Evolutionary conservation across 163 green algal species (phyloP), one percentile per base, ranked within the genome.

Genomic region (Prototheca cutis): DNA sequence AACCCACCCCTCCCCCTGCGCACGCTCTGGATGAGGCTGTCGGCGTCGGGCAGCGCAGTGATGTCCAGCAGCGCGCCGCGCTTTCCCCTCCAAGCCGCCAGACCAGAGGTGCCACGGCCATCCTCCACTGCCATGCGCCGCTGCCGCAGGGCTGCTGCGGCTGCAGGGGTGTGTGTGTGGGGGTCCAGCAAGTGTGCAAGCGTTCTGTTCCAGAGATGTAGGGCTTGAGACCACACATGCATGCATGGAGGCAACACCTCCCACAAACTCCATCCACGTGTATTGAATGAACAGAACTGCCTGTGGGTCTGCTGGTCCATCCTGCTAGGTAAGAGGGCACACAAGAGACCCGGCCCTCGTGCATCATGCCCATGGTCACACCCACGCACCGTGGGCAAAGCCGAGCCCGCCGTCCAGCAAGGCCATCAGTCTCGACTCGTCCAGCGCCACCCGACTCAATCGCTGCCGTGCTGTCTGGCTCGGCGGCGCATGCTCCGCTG

Each of bases 31-130:
- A 28, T 61, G 10, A 78, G 62, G 6, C 53, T 40, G 25, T 55
- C 71, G 18, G 28, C 62, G 36, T 86, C 85, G 2, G 85, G 83
- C 64, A 90, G 66, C 24, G 66, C 70, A 6, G 61, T 76, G 48
- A 91, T 79, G 73, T 94, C 81, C 40, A 91, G 75, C 29, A 71
- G 54, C 54, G 82, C 62, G 25, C 83, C 79, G 4, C 79, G 63
- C 18, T 66, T 63, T 24, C 56, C 45, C 40, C 78, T 70, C 81
- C 79, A 88, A n/a, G 55, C 67, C 1, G 39, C 7, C 1, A 65
- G 62, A 19, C 68, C 63, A 40, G 65, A 19, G 24, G 27, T 31
- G 13, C 61, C 56, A 18, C 52, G 52, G 39, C 68, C 68, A 4
- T 70, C 63, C 42, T 60, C 18, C 29, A 70, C 45, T 6, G 49